Evolutionary conservation across 2,329 filamentous ascomycete genomes (phyloP), one percentile per base, ranked within the genome.

Genomic region (Periconia macrospinosa): DNA sequence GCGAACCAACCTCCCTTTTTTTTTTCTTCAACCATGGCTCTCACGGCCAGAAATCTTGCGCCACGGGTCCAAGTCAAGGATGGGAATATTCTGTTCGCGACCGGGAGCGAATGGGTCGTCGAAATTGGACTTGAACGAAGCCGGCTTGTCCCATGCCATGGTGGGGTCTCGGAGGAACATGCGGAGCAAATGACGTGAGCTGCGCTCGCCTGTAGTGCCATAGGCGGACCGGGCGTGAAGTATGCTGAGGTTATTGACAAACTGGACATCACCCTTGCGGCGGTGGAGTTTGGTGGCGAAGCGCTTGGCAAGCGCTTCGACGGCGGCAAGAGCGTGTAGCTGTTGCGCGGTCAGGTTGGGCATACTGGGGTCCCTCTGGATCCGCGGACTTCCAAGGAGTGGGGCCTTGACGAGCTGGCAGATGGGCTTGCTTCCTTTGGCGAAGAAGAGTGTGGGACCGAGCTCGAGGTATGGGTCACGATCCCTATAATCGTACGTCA

Each of bases 351-450:
- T 63, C 35, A 73, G 58, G 14, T 50, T 49, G 7, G 71, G 70
- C 66, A 73, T 71, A 18, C 56, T 57, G 8, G 59, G 48, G 40
- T 66, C 60, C 17, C 71, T 68, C 7, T 63, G 66, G 50, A 74
- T 68, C 19, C 55, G 60, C 13, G 68, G 62, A 23, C 65, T 70
- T 17, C 71, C 71, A n/a, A 73, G 58, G 11, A 74, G 61, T 8
- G 71, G 71, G 13, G 71, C 71, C 49, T 73, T 72, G 45, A 74
- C 71, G 13, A 74, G 63, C 52, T 74, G 71, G 54, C 62, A 68
- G 7, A 74, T 72, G 18, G 71, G 71, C 50, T 60, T 72, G 46
- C 68, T 67, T 3, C 33, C 15, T 5, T n/a, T 37, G 33, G 70
- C 68, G 52, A 74, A 70, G 57, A 73, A 68, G 10, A 74, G 63